Percentiles rank a stretch among this genome's conserved stretches.
These are phyloP conservation scores for Lachancea dasiensis DNA, from an alignment of 805 yeast genomes.

Conservation along the genomic window DNA sequence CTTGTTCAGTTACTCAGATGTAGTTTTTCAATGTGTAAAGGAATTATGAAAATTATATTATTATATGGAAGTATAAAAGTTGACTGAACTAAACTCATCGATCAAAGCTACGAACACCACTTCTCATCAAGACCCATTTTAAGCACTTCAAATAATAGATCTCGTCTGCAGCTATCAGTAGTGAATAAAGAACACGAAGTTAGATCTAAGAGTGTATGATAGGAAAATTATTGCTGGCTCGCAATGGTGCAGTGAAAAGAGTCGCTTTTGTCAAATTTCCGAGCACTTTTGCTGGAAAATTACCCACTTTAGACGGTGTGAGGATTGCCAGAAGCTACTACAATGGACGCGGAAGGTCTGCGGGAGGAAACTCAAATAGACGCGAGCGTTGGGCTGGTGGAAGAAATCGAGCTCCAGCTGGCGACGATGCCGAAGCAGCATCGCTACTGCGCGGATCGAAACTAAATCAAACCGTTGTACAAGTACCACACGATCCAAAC, in stretches of 20 bases:
- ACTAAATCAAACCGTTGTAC: conserved; percentile 5
- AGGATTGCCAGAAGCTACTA: not conserved
- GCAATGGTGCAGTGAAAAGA: conserved; percentile 1
- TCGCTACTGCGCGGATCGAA: not conserved
- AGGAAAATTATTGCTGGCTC: not conserved
- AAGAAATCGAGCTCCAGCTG: not conserved
- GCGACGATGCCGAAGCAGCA: not conserved
- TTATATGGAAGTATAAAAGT: not conserved
- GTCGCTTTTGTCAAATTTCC: no score
- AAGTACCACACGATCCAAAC: conserved; percentile 3
- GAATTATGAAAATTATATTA: not conserved
- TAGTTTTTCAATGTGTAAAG: not conserved
- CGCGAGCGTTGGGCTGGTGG: not conserved
- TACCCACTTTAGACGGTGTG: no score
- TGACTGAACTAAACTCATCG: no score
- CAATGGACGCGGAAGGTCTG: not conserved
- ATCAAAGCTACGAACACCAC: no score
- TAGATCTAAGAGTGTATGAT: conserved; percentile 2
- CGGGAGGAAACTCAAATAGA: not conserved
- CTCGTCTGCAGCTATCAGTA: no score
- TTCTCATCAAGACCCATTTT: no score
- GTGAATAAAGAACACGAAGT: not conserved
- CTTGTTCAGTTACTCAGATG: not conserved
- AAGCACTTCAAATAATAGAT: no score
- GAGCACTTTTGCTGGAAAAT: no score